Base-by-base conservation (phyloP, 305 asterid genomes). In the Plantago rigida region DNA sequence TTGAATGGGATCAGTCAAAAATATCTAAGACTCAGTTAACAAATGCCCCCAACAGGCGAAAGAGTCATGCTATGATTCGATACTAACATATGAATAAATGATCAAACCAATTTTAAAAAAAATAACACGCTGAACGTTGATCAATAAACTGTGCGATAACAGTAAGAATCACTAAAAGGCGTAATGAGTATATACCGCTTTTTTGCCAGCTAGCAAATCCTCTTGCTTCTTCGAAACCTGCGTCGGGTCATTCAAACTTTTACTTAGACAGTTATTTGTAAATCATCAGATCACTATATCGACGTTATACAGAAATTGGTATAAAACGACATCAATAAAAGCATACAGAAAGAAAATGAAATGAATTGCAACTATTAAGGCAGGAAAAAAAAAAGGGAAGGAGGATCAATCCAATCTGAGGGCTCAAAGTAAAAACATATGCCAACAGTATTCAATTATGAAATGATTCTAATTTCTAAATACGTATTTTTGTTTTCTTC, bases 171-270 rank as follows among this genome's bases (percentile, higher is more conserved):
- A 59, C 59, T 45, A 49, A 50, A 54, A 60, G 42, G 54, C 36
- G 47, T n/a, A 24, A 42, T 50, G 17, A 51, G 55, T 26, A 10
- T 19, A n/a, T 48, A 86, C 96, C 98, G 80, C 84, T 67, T 51
- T 91, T 69, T 69, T 84, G 51, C 96, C 98, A 72, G 95, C 96
- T 81, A 80, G 91, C 84, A 84, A 78, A 84, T 86, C 82, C 72
- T 79, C 85, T 67, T 86, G 84, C 81, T 92, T 92, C 79, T 70
- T 82, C 75, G 78, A 66, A 50, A 81, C 95, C 86, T 91, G 90
- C 71, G 83, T 89, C 75, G 86, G 78, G 95, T 95, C 98, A 88
- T 87, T 76, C 28, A 73, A 66, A 41, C 34, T 49, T 63, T 56
- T 14, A 17, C 41, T 57, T 65, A 69, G 76, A 68, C 71, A 47